Evolutionary conservation across 164 flowering plant species (phyloP), one percentile per base, ranked within the genome.

Genomic region (Vitis rotundifolia): DNA sequence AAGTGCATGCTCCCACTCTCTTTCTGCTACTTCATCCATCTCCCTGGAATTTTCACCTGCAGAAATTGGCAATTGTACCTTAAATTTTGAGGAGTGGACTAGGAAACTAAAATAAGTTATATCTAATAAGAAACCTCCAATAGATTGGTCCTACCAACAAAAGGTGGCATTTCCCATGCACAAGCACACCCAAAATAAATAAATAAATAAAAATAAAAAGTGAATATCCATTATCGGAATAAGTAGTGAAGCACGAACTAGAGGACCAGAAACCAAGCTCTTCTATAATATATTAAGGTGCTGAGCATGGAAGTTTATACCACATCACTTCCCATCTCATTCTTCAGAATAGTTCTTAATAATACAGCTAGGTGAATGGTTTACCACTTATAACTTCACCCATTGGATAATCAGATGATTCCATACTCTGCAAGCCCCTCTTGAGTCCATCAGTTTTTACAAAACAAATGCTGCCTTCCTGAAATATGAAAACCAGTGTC

Each of bases 1-100:
- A 68, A 90, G 79, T 12, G 83, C 83, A 79, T 94, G 94, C 75
- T 94, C 97, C 97, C 87, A 89, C 79, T 92, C 98, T 71, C 89
- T 90, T 59, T 84, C 88, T 51, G 85, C 88, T 15, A 75, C 89
- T 78, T 86, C 97, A 75, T 89, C 96, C 64, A 85, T 82, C 73
- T 85, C 94, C 66, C 76, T 73, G 56, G 88, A 73, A 78, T 86
- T 58, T 52, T 69, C 91, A 75, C 84, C 93, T 88, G 81, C 68
- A 78, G 65, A 68, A 31, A 58, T 66, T 60, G 53, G 53, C 29
- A 61, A 54, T 52, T 4, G 15, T 13, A 31, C 8, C 9, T 15
- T 15, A 4, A 22, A 67, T 11, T 8, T 11, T 55, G 13, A 14
- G 22, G 47, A 56, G 7, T 37, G 37, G 29, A 52, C 58, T 47